Conservation (phyloP, 257 asterid species). For the Galeopsis tetrahit region DNA sequence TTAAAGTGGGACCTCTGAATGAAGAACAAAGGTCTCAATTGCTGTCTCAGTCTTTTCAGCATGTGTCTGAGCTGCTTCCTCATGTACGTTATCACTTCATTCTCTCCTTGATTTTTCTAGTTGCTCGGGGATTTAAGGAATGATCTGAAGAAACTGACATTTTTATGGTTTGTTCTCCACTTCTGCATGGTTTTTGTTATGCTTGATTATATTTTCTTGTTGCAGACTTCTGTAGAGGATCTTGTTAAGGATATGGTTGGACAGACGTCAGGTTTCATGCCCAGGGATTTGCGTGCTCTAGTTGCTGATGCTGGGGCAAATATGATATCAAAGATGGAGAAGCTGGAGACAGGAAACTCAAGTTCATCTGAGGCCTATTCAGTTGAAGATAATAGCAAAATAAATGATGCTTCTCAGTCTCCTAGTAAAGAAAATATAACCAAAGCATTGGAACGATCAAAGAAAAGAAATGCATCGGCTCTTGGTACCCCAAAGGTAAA, state of each 20-base stretch:
- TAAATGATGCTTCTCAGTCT: slow-evolving; percentile 41
- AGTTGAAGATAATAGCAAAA: slow-evolving; percentile 40
- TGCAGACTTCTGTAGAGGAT: slow-evolving; percentile 71
- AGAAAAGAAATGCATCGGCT: slow-evolving; percentile 95
- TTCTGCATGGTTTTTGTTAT: slow-evolving; percentile 37
- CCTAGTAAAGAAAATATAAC: slow-evolving; percentile 71
- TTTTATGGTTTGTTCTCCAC: slow-evolving; percentile 22
- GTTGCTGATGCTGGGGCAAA: slow-evolving; percentile 89
- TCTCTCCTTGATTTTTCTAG: slow-evolving; percentile 29
- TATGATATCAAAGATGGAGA: slow-evolving; percentile 51
- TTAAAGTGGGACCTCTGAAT: slow-evolving; percentile 70
- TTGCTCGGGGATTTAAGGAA: slow-evolving; percentile 14
- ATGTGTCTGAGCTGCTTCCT: slow-evolving; percentile 59
- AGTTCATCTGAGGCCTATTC: slow-evolving; percentile 43
- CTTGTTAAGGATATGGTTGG: slow-evolving; percentile 85
- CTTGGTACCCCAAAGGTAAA: slow-evolving; percentile 97
- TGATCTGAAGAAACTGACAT: slow-evolving; percentile 14
- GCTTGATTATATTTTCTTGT: slow-evolving; percentile 43
- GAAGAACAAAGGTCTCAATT: slow-evolving; percentile 84
- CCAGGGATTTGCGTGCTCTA: slow-evolving; percentile 86
- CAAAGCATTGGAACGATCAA: slow-evolving; percentile 87
- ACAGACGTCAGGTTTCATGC: slow-evolving; percentile 98
- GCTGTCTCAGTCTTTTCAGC: slow-evolving; percentile 70
- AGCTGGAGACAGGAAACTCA: slow-evolving; percentile 47
- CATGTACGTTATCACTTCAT: slow-evolving; percentile 53